phyloP scores from a whole-genome alignment of 2,329 filamentous ascomycete species.

The Emmonsiellopsis sp. region DNA sequence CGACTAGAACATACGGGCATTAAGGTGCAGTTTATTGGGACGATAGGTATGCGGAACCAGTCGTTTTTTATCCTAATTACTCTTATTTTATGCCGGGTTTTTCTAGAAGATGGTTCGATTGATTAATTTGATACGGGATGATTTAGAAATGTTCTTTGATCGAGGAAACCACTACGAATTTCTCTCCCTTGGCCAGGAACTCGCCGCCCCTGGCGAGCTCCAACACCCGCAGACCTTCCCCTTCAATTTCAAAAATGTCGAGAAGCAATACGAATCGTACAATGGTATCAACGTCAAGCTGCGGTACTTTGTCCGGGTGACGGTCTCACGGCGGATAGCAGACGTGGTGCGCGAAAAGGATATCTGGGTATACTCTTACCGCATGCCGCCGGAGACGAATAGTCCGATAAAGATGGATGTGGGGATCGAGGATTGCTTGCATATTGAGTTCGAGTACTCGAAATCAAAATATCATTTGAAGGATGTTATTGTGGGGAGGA shows the following conservation, averaged over 20 bases:
- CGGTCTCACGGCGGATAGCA: slow-evolving; percentile 91
- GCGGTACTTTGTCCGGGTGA: slow-evolving; percentile 95
- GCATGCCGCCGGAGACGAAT: slow-evolving; percentile 96
- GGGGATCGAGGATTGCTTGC: slow-evolving; percentile 95
- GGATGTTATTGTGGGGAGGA: slow-evolving; percentile 95
- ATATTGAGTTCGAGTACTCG: slow-evolving; percentile 99
- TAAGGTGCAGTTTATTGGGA: slow-evolving; percentile 99
- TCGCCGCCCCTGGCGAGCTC: slow-evolving; percentile 91
- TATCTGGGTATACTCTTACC: slow-evolving; percentile 98
- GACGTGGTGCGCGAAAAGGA: slow-evolving; percentile 99
- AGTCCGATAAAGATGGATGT: slow-evolving; percentile 99
- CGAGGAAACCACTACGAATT: slow-evolving; percentile 99
- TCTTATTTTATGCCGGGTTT: background rate
- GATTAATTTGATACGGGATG: slow-evolving; percentile 3
- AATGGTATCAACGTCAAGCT: slow-evolving; percentile 99
- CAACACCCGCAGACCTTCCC: slow-evolving; percentile 98
- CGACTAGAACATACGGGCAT: slow-evolving; percentile 95
- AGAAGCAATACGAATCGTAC: slow-evolving; percentile 99
- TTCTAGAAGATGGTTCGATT: slow-evolving; percentile 4
- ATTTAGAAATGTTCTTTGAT: slow-evolving; percentile 96
- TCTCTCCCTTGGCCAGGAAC: slow-evolving; percentile 89
- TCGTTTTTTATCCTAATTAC: background rate
- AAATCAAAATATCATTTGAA: slow-evolving; percentile 99
- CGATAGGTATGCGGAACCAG: slow-evolving; percentile 61
- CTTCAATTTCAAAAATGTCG: slow-evolving; percentile 99